Percentiles rank a stretch among this genome's conserved stretches.
These are phyloP conservation scores for Fusarium oxysporum DNA, from an alignment of 2,329 filamentous ascomycete species.

Conservation along the genomic window DNA sequence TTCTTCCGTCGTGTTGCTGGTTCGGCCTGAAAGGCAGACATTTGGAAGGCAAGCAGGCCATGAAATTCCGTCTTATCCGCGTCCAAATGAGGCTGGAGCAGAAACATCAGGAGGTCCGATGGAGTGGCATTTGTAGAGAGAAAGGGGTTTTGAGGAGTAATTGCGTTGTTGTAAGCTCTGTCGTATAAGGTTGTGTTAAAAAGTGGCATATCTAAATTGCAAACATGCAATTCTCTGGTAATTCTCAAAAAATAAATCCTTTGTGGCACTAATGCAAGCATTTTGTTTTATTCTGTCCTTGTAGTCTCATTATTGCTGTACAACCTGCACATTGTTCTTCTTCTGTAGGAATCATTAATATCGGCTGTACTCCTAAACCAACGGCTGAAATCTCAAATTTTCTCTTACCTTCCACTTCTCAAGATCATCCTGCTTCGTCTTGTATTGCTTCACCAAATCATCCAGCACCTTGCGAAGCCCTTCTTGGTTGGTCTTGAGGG, in stretches of 20 bases:
- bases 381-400: neutral
- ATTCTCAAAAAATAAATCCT: neutral
- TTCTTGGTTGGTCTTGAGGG: slow-evolving; percentile 92
- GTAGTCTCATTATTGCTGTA: slow-evolving; percentile 70
- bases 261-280: neutral
- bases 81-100: neutral
- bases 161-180: neutral
- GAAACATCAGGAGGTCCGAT: neutral
- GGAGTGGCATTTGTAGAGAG: neutral
- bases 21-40: slow-evolving; percentile 25
- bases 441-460: slow-evolving; percentile 96
- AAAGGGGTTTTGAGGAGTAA: neutral
- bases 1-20: slow-evolving; percentile 9
- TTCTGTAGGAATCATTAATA: slow-evolving; percentile 64
- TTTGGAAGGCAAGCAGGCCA: slow-evolving; percentile 9
- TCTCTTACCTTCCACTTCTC: slow-evolving; percentile 94
- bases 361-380: neutral
- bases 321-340: slow-evolving; percentile 89
- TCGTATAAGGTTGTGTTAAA: slow-evolving; percentile 5
- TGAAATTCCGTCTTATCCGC: neutral
- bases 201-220: neutral
- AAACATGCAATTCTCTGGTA: neutral
- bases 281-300: slow-evolving; percentile 34
- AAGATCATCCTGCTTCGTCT: slow-evolving; percentile 91
- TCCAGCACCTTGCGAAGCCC: slow-evolving; percentile 94